These are phyloP conservation scores for Ceriops tagal DNA, from an alignment of 345 rosid genomes.

Conservation along the genomic window DNA sequence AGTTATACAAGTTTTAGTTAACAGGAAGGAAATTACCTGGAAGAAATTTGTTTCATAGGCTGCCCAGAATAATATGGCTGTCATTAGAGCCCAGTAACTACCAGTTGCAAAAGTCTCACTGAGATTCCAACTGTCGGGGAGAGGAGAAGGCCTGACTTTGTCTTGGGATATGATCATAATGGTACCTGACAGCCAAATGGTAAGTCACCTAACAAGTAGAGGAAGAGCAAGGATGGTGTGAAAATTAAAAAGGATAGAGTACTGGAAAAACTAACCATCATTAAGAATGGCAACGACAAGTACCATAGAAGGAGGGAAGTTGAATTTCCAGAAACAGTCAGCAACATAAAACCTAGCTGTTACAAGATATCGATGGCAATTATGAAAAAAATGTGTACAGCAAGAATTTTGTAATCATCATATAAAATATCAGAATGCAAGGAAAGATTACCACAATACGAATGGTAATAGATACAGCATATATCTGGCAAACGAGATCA, in stretches of 20 bases:
- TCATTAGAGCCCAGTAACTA: constrained; percentile 54
- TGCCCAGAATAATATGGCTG: constrained; percentile 52
- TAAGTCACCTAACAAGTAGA: not conserved
- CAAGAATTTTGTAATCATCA: not conserved
- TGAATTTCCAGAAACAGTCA: constrained; percentile 55
- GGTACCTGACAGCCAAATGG: constrained; percentile 31
- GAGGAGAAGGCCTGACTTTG: constrained; percentile 57
- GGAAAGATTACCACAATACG: constrained; percentile 54
- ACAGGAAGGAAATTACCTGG: constrained; percentile 26
- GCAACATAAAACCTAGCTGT: constrained; percentile 60
- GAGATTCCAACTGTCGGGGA: constrained; percentile 59
- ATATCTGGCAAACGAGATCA: constrained; percentile 36
- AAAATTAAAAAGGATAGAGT: too few relatives aligned
- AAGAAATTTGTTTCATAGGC: constrained; percentile 55
- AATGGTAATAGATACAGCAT: constrained; percentile 63
- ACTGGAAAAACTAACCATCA: constrained; percentile 42
- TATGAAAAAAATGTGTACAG: not conserved
- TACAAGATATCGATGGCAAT: constrained; percentile 11
- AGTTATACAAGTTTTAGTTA: not conserved
- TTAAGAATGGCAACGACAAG: constrained; percentile 61
- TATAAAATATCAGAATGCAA: constrained; percentile 2
- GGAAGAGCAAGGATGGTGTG: not conserved
- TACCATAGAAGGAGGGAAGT: constrained; percentile 70
- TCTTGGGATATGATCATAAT: constrained; percentile 66
- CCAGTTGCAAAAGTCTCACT: constrained; percentile 61